Base-by-base conservation (phyloP, 2,329 filamentous ascomycete genomes). In the Elsinoe arachidis region DNA sequence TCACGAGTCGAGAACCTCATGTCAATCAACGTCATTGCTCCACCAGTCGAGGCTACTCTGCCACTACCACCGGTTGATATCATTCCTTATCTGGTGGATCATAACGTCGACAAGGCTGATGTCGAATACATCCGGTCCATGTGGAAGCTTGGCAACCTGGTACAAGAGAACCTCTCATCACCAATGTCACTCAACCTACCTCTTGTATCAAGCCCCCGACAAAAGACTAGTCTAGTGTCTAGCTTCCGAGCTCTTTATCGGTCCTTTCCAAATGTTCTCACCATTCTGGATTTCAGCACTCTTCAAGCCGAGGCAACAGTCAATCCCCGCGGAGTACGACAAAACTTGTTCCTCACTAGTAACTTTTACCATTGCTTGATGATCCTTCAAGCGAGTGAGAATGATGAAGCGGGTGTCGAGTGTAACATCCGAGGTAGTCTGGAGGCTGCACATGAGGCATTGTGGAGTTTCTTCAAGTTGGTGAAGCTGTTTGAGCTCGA, bases 321-420 rank as follows among this genome's bases (percentile, higher is more conserved):
- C 1, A 84, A 86, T 65, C 84, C 84, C 60, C 80, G 88, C 5
- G 78, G 84, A 1, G 82, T 88, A 14, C 77, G 86, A 0, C 88
- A 92, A 70, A 89, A 86, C 15, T 72, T 92, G 4, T 91, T 90
- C 66, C 74, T 91, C 30, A 86, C 84, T n/a, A 87, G 83, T 69
- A 91, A 90, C 66, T 91, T 89, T 72, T 88, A 85, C 70, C 88
- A 92, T 68, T 90, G 88, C 68, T 76, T 91, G 21, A 90, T 90
- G 86, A 74, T 90, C 9, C 80, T 91, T 17, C 85, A 90, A 64
- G 84, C 85, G 0, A 85, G 84, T 12, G 85, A 87, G 65, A 84
- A 85, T 61, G 70, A 78, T 0, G 80, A 82, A 2, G 65, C 80
- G 3, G 73, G 72, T 5, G 74, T 78, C 1, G 62, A 65, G 2